A percentile compares a stretch with the other conserved stretches of the same genome.
Conservation (phyloP, 2,329 filamentous ascomycete genomes). For the Juglanconis sp. region DNA sequence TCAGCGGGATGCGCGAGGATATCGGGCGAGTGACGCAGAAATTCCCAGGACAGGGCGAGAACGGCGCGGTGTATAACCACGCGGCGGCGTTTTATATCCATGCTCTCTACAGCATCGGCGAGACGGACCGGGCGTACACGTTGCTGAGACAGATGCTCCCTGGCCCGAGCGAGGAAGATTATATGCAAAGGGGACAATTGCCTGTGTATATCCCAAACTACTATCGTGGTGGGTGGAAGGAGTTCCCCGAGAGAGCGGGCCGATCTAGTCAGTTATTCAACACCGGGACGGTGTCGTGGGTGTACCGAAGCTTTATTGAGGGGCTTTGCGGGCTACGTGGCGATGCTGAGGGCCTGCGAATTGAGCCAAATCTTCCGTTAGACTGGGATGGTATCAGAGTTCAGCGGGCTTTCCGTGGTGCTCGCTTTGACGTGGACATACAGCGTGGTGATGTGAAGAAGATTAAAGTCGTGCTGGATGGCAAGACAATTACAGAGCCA, state of each 20-base stretch:
- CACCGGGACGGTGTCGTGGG: conserved; percentile 56
- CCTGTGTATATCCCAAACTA: conserved; percentile 59
- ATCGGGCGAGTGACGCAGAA: conserved; percentile 58
- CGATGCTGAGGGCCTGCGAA: conserved; percentile 41
- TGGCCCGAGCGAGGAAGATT: conserved; percentile 48
- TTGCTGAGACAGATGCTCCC: conserved; percentile 52
- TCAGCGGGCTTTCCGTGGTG: conserved; percentile 47
- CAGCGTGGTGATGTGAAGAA: conserved; percentile 36
- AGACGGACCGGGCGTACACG: conserved; percentile 48
- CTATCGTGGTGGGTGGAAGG: conserved; percentile 49
- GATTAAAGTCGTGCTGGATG: conserved; percentile 38
- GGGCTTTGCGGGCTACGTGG: conserved; percentile 52
- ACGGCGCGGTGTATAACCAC: conserved; percentile 57
- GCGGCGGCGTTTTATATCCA: conserved; percentile 53
- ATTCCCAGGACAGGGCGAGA: conserved; percentile 55
- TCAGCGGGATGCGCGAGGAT: conserved; percentile 54
- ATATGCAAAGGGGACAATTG: conserved; percentile 50
- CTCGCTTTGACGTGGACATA: conserved; percentile 45
- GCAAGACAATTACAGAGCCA: conserved; percentile 34
- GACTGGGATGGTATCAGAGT: conserved; percentile 47
- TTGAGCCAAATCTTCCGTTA: conserved; percentile 50
- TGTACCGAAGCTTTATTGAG: conserved; percentile 53
- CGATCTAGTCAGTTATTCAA: conserved; percentile 57
- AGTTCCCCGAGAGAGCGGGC: conserved; percentile 50
- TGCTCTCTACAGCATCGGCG: conserved; percentile 47